Percentiles rank a stretch among this genome's conserved stretches.
Conservation (phyloP, 208 protist genomes). For the Phytomonas sp. region DNA sequence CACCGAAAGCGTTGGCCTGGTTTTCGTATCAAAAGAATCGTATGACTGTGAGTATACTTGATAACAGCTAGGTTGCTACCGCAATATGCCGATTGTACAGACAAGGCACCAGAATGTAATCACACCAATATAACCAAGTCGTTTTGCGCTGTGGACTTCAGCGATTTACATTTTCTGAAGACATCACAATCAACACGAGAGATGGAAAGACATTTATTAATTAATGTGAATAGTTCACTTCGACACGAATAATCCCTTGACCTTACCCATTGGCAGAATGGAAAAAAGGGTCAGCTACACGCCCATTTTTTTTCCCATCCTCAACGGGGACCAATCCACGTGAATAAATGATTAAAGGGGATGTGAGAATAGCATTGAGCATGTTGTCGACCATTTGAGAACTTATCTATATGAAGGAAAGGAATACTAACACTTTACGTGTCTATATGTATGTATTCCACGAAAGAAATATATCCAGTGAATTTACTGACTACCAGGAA, state of each 20-base stretch:
- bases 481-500: background rate
- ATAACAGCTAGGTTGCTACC: background rate
- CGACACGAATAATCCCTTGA: background rate
- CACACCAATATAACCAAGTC: background rate
- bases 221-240: background rate
- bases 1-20: background rate
- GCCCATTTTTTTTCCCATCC: background rate
- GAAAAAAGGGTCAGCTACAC: background rate
- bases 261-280: background rate
- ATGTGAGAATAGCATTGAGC: background rate
- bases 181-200: background rate
- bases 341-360: background rate
- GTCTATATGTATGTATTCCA: background rate
- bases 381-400: background rate
- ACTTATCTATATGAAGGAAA: background rate
- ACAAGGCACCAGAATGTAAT: background rate
- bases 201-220: background rate
- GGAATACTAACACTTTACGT: background rate
- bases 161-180: background rate
- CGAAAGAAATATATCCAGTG: background rate
- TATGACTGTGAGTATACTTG: background rate
- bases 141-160: background rate
- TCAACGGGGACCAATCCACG: background rate
- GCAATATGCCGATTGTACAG: background rate
- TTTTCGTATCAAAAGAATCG: background rate